These are phyloP conservation scores for Citrus glauca DNA, from an alignment of 345 rosid genomes.

Conservation along the genomic window DNA sequence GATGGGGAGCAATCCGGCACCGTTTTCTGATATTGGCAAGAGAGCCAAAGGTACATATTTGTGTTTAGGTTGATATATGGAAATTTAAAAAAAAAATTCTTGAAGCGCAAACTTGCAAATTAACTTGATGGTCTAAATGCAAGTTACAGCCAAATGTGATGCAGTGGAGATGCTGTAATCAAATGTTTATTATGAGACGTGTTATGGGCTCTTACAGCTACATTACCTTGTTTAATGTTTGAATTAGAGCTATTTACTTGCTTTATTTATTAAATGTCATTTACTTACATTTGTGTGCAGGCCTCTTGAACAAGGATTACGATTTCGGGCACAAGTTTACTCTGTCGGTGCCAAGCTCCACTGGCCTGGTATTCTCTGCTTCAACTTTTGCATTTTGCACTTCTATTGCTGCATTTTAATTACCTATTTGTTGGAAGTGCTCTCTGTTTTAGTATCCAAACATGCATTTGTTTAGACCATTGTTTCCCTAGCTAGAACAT, in stretches of 20 bases:
- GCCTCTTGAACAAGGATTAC: constrained; percentile 70
- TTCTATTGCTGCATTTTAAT: neutral
- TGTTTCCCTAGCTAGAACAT: neutral
- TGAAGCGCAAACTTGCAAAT: neutral
- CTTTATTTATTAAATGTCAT: neutral
- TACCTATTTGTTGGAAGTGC: neutral
- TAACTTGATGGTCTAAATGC: too few relatives aligned
- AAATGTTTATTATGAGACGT: neutral
- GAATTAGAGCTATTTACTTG: neutral
- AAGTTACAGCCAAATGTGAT: too few relatives aligned
- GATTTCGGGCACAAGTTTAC: constrained; percentile 73
- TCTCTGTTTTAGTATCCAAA: neutral
- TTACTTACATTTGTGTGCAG: constrained; percentile 37
- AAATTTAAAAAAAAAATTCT: neutral
- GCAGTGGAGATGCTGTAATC: neutral
- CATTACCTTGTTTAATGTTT: neutral
- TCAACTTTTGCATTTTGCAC: neutral
- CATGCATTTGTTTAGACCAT: neutral
- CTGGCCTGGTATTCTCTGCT: constrained; percentile 55
- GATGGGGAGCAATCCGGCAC: constrained; percentile 72
- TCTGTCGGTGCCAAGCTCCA: constrained; percentile 45
- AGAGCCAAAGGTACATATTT: constrained; percentile 55
- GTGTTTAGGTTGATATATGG: neutral
- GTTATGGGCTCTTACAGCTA: neutral
- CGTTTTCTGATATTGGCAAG: constrained; percentile 72